Evolutionary conservation across 768 basidiomycete species (phyloP), one percentile per base, ranked within the genome.

Genomic region (Termitomyces sp.): DNA sequence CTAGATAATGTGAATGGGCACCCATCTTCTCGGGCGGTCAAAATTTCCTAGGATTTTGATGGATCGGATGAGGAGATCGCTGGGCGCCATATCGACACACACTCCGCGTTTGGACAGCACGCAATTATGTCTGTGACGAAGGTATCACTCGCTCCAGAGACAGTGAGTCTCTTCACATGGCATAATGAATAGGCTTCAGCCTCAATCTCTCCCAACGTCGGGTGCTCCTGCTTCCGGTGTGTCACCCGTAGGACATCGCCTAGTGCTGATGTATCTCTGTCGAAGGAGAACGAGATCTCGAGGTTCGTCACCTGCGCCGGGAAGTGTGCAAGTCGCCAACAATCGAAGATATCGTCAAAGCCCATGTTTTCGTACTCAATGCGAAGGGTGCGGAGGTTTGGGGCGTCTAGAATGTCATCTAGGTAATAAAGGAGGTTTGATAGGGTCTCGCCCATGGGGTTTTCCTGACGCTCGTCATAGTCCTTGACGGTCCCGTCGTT

Each of bases 381-480:
- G 28, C 57, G 61, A 38, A 72, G 51, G 7, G 67, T 69, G n/a
- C 63, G 67, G 22, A 70, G 64, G 56, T 66, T 65, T 49, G 68
- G 67, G 39, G 55, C 58, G 18, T 60, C 56, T 9, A 63, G 55
- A n/a, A 63, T 60, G 18, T 61, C 61, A 44, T 60, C 63, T 7
- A 71, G 60, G 18, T 35, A 55, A 59, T 68, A 66, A 7, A 71
- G 63, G 50, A 71, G 55, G 49, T 65, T 60, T 33, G 63, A 66
- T n/a, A 71, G 54, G 11, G 61, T 59, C 33, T 62, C 53, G 7
- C 61, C 64, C 62, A 63, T 67, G 7, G 66, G 61, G 18, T 63
- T 62, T 44, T 58, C 58, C 44, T 44, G 33, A 33, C 9, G 52
- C 40, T 35, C 40, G 7, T 58, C 48, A 13, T 57, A 28, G 33